Base-by-base conservation (phyloP, 2,329 filamentous ascomycete species). In the Alternaria burnsii region DNA sequence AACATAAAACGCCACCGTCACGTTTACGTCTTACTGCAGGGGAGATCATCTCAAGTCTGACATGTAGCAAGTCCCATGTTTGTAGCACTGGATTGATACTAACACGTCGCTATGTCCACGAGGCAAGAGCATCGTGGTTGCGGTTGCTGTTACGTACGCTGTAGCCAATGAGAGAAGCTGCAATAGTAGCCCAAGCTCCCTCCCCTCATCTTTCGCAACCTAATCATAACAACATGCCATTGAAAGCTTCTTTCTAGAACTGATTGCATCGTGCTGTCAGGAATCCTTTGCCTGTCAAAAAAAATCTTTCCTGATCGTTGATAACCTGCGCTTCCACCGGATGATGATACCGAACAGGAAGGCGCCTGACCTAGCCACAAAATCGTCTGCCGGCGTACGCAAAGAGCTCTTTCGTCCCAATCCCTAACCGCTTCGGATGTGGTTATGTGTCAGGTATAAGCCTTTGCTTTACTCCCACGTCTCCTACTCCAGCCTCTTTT, bases 101-200 rank as follows among this genome's bases (percentile, higher is more conserved):
- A 20, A 7, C 38, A 41, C 11, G 38, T 7, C 11, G 38, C 38
- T 3, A 14, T 42, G 18, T 4, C 12, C 40, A 24, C 20, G 51
- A 26, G 32, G 46, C 42, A 58, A 30, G 41, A 44, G 28, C 47
- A 18, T 44, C 42, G 47, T 32, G 42, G 59, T 66, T 66, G 32
- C 54, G 42, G 59, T 66, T 66, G 32, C 54, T 66, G 43, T 67
- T 67, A 67, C 62, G 58, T 62, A 40, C 36, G 36, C 36, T 40
- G 24, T 18, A 40, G 36, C 36, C 36, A 40, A 40, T 40, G 36
- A 40, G 36, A 40, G n/a, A 18, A 8, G 36, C 36, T 12, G 36
- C 5, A 40, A 20, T 40, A 0, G 10, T 20, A 42, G 55, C 42
- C 57, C 60, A 52, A 65, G 58, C 60, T 55, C 46, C 51, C 38